These are phyloP conservation scores for Dryas octopetala DNA, from an alignment of 306 rosid genomes.

Conservation along the genomic window DNA sequence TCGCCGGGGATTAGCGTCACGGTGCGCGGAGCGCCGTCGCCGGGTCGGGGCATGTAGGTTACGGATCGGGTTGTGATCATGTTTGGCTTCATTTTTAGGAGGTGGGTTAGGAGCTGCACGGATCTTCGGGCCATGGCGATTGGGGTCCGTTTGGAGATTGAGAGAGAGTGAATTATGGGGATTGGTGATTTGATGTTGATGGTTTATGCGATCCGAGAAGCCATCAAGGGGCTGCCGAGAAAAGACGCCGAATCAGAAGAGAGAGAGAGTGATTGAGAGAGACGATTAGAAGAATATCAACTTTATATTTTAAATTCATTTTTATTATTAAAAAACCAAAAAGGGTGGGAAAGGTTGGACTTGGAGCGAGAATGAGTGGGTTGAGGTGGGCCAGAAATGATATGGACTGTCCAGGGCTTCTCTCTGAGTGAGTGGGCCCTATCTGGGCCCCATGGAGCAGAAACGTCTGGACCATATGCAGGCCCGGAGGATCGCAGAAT, in stretches of 20 bases:
- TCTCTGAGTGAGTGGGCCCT: not conserved
- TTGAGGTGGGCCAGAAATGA: not conserved
- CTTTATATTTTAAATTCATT: not conserved
- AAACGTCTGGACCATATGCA: not conserved
- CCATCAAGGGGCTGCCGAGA: conserved; percentile 20
- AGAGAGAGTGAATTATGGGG: conserved; percentile 11
- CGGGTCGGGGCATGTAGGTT: conserved; percentile 90
- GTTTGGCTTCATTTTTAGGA: not conserved
- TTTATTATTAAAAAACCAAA: not conserved
- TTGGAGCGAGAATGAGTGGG: no score
- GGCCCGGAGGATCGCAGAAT: not conserved
- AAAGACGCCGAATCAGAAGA: conserved; percentile 1
- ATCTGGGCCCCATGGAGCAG: not conserved
- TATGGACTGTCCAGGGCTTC: not conserved
- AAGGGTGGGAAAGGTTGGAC: not conserved
- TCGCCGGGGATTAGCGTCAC: conserved; percentile 85
- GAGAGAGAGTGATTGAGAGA: not conserved
- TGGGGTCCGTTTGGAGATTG: conserved; percentile 9
- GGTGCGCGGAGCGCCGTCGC: conserved; percentile 66
- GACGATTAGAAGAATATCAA: not conserved
- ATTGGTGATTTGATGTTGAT: conserved; percentile 6
- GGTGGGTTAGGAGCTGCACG: conserved; percentile 27
- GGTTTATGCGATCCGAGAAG: conserved; percentile 23
- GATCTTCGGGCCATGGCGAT: conserved; percentile 55
- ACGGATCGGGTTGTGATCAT: conserved; percentile 49